These are phyloP conservation scores for Pichia sp. DNA, from an alignment of 1,139 yeast species.

Conservation along the genomic window DNA sequence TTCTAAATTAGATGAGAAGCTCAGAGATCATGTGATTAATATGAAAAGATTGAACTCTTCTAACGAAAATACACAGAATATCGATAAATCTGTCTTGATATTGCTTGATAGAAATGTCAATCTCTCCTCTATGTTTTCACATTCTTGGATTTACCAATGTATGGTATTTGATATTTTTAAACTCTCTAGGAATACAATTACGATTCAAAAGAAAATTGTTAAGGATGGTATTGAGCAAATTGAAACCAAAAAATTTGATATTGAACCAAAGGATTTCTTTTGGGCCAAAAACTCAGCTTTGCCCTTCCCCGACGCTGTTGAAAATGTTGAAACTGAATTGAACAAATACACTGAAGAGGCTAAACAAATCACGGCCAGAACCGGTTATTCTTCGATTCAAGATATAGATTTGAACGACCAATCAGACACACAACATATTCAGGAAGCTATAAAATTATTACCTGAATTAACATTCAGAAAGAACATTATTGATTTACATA, in stretches of 20 bases:
- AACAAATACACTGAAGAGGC: slow-evolving; percentile 81
- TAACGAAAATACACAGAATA: slow-evolving; percentile 20
- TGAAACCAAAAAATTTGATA: slow-evolving; percentile 58
- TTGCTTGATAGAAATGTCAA: slow-evolving; percentile 85
- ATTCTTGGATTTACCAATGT: slow-evolving; percentile 97
- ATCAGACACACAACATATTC: slow-evolving; percentile 69
- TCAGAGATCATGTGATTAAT: slow-evolving; percentile 79
- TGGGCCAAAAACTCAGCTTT: slow-evolving; percentile 79
- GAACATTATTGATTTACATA: slow-evolving; percentile 87
- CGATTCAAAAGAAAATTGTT: slow-evolving; percentile 33
- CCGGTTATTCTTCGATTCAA: slow-evolving; percentile 61
- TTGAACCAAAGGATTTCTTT: slow-evolving; percentile 88
- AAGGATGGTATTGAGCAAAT: slow-evolving; percentile 29
- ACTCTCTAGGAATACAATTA: slow-evolving; percentile 70
- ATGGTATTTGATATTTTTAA: slow-evolving; percentile 89
- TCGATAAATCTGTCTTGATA: slow-evolving; percentile 67
- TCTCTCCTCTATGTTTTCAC: slow-evolving; percentile 88
- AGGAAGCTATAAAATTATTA: slow-evolving; percentile 82
- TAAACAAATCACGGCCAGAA: slow-evolving; percentile 68
- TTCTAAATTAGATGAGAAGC: slow-evolving; percentile 68
- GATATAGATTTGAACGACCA: slow-evolving; percentile 63
- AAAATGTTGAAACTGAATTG: slow-evolving; percentile 81
- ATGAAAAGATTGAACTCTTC: slow-evolving; percentile 34
- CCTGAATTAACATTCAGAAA: slow-evolving; percentile 91
- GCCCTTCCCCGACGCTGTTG: slow-evolving; percentile 98